These are phyloP conservation scores for Vaccinium vitisidaea DNA, from an alignment of 148 eudicot species.

Conservation along the genomic window DNA sequence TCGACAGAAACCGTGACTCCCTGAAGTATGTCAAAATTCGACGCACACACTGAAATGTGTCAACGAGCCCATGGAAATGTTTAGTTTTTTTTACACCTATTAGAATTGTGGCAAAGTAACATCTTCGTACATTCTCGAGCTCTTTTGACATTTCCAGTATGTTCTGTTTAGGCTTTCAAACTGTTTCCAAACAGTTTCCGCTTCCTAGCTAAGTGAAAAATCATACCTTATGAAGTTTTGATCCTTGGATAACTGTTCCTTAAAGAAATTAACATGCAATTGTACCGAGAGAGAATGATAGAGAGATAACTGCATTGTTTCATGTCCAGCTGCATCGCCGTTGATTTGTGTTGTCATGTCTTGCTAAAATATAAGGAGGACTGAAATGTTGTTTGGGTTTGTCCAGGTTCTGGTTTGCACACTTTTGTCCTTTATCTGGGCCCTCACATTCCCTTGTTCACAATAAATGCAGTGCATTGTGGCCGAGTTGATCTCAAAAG, in stretches of 20 bases:
- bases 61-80: too few species aligned
- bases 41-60: too few species aligned
- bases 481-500: conserved; percentile 93
- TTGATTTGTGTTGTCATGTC: neutral
- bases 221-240: neutral
- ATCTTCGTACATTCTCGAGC: neutral
- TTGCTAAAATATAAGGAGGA: too few species aligned
- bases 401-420: conserved; percentile 90
- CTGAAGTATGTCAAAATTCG: neutral
- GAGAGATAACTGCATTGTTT: too few species aligned
- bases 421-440: conserved; percentile 96
- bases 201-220: neutral
- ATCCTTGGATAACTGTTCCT: neutral
- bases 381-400: neutral
- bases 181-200: neutral
- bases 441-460: conserved; percentile 93
- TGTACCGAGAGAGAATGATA: neutral
- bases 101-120: too few species aligned
- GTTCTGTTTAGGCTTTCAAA: neutral
- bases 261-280: neutral
- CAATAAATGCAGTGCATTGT: conserved; percentile 90
- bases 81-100: too few species aligned
- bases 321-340: neutral
- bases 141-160: neutral
- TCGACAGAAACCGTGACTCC: neutral